phyloP scores from a whole-genome alignment of 495 filamentous ascomycete species.

The Aspergillus taichungensis region DNA sequence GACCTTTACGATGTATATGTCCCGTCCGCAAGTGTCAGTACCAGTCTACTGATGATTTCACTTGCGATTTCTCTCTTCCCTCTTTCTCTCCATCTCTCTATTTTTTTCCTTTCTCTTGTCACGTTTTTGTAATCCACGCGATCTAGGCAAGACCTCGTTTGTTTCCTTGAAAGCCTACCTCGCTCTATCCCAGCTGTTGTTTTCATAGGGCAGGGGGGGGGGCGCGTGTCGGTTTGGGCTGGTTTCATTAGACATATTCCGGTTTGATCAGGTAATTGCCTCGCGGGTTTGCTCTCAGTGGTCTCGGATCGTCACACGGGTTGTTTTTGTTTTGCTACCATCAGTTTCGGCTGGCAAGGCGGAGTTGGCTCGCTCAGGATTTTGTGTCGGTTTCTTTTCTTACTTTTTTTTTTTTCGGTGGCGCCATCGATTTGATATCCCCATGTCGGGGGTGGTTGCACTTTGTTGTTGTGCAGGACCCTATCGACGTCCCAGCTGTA shows the following conservation, averaged over 20 bases:
- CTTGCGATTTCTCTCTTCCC: slow-evolving; percentile 6
- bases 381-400: slow-evolving; percentile 5
- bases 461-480: slow-evolving; percentile 1
- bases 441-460: slow-evolving; percentile 4
- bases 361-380: slow-evolving; percentile 7
- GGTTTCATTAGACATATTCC: no score
- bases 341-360: slow-evolving; percentile 4
- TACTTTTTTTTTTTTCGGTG: slow-evolving; percentile 2
- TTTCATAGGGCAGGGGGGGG: no score
- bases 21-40: slow-evolving; percentile 11
- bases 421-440: slow-evolving; percentile 10
- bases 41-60: slow-evolving; percentile 9
- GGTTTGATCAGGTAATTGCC: no score
- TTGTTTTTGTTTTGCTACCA: slow-evolving; percentile 5
- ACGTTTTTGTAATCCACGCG: no score
- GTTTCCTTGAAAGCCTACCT: no score
- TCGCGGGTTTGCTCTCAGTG: no score
- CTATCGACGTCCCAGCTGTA: slow-evolving; percentile 38
- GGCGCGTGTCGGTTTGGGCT: no score
- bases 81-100: slow-evolving; percentile 1
- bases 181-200: no score
- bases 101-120: no score
- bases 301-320: no score
- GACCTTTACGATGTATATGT: slow-evolving; percentile 14
- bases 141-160: no score